Evolutionary conservation across 371 early-diverging fungal genomes (phyloP).

Genomic region (Choanephora cucurbitarum): DNA sequence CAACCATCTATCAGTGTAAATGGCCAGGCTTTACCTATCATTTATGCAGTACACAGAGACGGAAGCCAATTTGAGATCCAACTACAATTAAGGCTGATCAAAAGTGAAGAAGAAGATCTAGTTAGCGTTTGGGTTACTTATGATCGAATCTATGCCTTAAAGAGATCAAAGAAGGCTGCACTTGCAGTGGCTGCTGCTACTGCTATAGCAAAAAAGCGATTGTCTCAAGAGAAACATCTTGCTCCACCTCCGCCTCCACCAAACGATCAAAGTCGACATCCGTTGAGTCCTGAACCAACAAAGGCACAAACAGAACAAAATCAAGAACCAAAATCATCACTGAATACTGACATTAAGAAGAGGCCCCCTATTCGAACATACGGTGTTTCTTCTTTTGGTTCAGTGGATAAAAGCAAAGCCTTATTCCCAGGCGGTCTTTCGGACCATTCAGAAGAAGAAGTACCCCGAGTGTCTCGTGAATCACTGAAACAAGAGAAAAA

Average conservation of each 20-base stretch:
- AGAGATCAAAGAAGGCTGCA: slow-evolving; percentile 7
- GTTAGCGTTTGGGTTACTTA: slow-evolving; percentile 75
- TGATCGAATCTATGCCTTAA: slow-evolving; percentile 50
- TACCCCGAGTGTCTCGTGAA: not conserved
- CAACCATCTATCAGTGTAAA: slow-evolving; percentile 11
- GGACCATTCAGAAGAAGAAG: not conserved
- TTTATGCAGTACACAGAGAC: slow-evolving; percentile 69
- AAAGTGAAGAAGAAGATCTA: slow-evolving; percentile 53
- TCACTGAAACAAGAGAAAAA: not conserved
- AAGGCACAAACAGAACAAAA: not conserved
- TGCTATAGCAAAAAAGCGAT: not conserved
- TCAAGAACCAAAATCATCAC: not conserved
- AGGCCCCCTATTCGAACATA: slow-evolving; percentile 23
- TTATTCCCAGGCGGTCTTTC: slow-evolving; percentile 8
- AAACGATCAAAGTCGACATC: not conserved
- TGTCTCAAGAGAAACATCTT: not conserved
- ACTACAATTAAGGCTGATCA: slow-evolving; percentile 61
- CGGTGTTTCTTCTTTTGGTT: slow-evolving; percentile 27
- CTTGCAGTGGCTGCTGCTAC: not conserved
- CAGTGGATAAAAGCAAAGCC: slow-evolving; percentile 15
- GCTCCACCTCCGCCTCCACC: not conserved
- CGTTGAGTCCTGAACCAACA: not conserved
- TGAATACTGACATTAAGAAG: not conserved
- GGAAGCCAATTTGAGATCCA: slow-evolving; percentile 62
- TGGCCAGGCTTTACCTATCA: slow-evolving; percentile 40